These are phyloP conservation scores for California macrophylla DNA, from an alignment of 441 rosid species.

Conservation along the genomic window DNA sequence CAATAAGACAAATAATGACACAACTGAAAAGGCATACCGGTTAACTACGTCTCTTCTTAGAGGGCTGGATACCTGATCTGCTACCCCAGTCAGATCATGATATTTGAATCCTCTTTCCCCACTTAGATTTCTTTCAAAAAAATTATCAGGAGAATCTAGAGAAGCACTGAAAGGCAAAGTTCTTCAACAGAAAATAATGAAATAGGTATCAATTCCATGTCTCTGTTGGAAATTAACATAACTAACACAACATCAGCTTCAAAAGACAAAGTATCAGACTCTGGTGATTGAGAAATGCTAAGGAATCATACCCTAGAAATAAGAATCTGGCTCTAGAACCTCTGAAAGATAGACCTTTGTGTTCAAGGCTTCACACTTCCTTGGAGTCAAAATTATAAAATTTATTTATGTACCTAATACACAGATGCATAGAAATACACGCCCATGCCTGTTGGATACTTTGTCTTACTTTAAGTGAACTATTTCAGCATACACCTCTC, in stretches of 20 bases:
- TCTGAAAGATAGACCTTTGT: neutral
- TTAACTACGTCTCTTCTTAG: conserved; percentile 38
- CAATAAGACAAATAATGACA: neutral
- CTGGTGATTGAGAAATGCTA: neutral
- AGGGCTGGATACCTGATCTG: conserved; percentile 32
- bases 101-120: conserved; percentile 32
- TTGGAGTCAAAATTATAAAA: neutral
- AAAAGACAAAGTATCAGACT: neutral
- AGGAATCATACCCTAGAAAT: neutral
- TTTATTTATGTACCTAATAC: neutral
- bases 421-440: conserved; percentile 6
- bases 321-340: neutral
- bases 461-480: neutral
- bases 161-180: conserved; percentile 17
- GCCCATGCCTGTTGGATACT: neutral
- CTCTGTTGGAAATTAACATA: neutral
- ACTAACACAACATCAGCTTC: neutral
- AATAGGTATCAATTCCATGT: conserved; percentile 15
- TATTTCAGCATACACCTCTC: neutral
- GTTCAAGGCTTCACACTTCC: neutral
- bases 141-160: conserved; percentile 24
- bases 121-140: conserved; percentile 22
- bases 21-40: conserved; percentile 29
- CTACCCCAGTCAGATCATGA: conserved; percentile 32
- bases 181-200: conserved; percentile 20